These are phyloP conservation scores for Amylostereum areolatum DNA, from an alignment of 1,284 basidiomycete genomes.

Conservation along the genomic window DNA sequence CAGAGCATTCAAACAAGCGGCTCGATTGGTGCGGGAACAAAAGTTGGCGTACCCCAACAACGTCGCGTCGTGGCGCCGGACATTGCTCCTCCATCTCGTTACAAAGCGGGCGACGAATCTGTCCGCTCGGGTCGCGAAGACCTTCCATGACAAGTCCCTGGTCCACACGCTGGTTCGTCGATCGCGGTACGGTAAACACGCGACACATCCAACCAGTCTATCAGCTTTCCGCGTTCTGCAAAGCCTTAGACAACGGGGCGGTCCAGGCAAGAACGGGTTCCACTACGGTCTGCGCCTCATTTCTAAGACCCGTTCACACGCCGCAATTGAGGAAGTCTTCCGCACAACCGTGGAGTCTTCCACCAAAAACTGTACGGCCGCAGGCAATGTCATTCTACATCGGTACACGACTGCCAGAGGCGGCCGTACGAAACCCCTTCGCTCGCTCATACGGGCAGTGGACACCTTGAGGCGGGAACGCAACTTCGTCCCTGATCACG, in stretches of 20 bases:
- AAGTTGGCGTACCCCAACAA: constrained; percentile 2
- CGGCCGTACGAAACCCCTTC: constrained; percentile 38
- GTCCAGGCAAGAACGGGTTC: too few relatives aligned
- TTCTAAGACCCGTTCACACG: too few relatives aligned
- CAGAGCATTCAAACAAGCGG: constrained; percentile 23
- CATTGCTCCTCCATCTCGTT: constrained; percentile 5
- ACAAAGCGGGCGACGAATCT: constrained; percentile 1
- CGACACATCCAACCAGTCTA: too few relatives aligned
- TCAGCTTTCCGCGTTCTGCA: too few relatives aligned
- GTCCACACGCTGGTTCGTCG: constrained; percentile 5
- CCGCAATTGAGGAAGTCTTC: too few relatives aligned
- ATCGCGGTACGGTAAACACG: too few relatives aligned
- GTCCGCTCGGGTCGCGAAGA: background rate
- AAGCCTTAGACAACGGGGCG: too few relatives aligned
- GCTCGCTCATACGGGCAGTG: constrained; percentile 33
- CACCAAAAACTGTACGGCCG: constrained; percentile 30
- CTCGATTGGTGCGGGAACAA: constrained; percentile 15
- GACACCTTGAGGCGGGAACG: constrained; percentile 31
- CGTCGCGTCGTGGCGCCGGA: constrained; percentile 4
- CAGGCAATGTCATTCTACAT: constrained; percentile 54
- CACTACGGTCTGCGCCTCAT: too few relatives aligned
- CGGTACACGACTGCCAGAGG: constrained; percentile 25
- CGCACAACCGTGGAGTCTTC: too few relatives aligned
- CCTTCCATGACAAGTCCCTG: background rate
- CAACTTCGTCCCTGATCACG: constrained; percentile 49